Evolutionary conservation across 192 early-diverging fungal genomes (phyloP), one percentile per base, ranked within the genome.

Genomic region (Coemansia sp.): DNA sequence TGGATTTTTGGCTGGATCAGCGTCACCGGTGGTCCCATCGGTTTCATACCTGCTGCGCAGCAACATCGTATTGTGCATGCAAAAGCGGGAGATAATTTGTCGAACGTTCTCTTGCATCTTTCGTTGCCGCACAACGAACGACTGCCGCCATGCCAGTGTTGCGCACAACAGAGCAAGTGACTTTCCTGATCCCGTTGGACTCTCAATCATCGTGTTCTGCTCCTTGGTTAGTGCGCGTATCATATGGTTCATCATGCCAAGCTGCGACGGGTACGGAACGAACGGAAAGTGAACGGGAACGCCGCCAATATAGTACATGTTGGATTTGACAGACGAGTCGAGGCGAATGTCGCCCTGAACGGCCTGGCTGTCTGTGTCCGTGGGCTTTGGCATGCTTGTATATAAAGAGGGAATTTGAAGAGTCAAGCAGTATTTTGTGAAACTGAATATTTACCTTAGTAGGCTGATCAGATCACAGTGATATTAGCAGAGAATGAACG

Each of bases 171-270:
- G 59, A 0, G 88, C 87, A 25, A 94, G 60, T 2, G 90, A 89
- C 65, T 94, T 94, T 27, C 92, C 92, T 9, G 92, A 91, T 1
- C 92, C 92, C 1, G 88, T 90, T 2, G 88, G 87, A 25, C 85
- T 86, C 45, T 91, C 88, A n/a, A 91, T 76, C 57, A 93, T 74
- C 0, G 87, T 85, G 65, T 92, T 87, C 41, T 87, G 62, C 4
- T 75, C 38, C 10, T 58, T 65, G 43, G 82, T 83, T 14, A 87
- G 62, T 1, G 85, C 83, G 2, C 75, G 65, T 14, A 86, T 71
- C 69, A 91, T 84, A 60, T 83, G 85, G 63, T 72, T 74, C 88
- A 91, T 91, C 75, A 91, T 83, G 2, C 62, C 72, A 12, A 84
- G 67, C 67, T 91, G 90, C 45, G 86, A 84, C 32, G 85, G 75